Base-by-base conservation (phyloP, 2,329 filamentous ascomycete genomes). In the Sclerotinia subarctica region DNA sequence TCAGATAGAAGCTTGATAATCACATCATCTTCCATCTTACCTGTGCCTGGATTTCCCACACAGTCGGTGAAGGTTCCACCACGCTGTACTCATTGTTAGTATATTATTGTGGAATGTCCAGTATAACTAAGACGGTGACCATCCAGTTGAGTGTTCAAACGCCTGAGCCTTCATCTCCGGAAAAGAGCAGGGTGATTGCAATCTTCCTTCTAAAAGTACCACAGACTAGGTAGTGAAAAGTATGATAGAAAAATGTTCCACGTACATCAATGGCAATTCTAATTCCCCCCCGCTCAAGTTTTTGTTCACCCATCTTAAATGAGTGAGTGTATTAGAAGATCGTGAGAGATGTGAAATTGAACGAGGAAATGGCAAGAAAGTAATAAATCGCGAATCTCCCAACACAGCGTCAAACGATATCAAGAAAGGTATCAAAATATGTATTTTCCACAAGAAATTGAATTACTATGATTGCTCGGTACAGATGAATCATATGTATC, bases 1-100 rank as follows among this genome's bases (percentile, higher is more conserved):
- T 94, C 93, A 2, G 93, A 96, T 24, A 97, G 86, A 2, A 97
- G 86, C 80, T 96, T 96, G 79, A 95, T 93, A 67, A 96, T 84
- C 64, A 93, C 85, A 77, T 95, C 91, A 77, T 94, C 86, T 78
- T 88, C 83, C 83, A 89, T 88, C 74, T 82, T 84, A 24, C 84
- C 91, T 72, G 83, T 89, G 74, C 85, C 88, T 6, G 90, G 86
- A 74, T 94, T 94, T 72, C 92, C 93, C 26, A 96, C 91, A 77
- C 93, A 96, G 80, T 97, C 93, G 51, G 93, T 97, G 78, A 97
- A 97, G 38, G 93, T 96, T 68, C 93, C 93, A 72, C 93, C 93
- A 70, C 93, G 89, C 83, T 88, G 72, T 64, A 24, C 29, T n/a
- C 46, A 46, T 57, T 19, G 19, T 64, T 44, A 67, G 65, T 24